Evolutionary conservation across 345 rosid species (phyloP).

Genomic region (Populus euphratica): DNA sequence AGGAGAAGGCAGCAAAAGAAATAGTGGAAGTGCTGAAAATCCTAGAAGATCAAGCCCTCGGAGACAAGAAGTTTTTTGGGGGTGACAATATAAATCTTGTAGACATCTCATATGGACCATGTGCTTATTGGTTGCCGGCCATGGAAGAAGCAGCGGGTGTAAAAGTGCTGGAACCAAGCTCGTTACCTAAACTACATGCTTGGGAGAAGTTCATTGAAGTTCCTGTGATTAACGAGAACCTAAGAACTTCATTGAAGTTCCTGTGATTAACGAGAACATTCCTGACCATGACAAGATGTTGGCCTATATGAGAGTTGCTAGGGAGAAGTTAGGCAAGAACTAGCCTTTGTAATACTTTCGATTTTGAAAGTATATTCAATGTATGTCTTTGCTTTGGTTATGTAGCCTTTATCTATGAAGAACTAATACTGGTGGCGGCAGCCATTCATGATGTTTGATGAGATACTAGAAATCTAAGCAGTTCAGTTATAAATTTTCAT

Average conservation of each 20-base stretch:
- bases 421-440: no score
- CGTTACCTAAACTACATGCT: constrained; percentile 4
- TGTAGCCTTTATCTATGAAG: no score
- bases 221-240: no score
- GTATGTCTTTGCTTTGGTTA: no score
- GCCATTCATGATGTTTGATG: no score
- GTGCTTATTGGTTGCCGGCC: constrained; percentile 1
- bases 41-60: constrained; percentile 6
- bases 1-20: constrained; percentile 6
- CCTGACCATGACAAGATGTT: neutral
- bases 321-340: neutral
- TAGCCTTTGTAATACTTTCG: neutral
- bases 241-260: constrained; percentile 5
- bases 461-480: no score
- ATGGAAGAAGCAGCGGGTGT: neutral
- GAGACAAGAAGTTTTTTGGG: constrained; percentile 8
- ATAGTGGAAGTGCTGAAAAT: neutral
- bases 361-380: no score
- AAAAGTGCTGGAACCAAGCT: neutral
- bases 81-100: constrained; percentile 3
- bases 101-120: neutral
- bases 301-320: neutral
- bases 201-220: constrained; percentile 12
- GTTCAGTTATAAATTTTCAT: no score
- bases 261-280: constrained; percentile 9